Percentiles rank a stretch among this genome's conserved stretches.
Evolutionary conservation across 2,329 filamentous ascomycete genomes (phyloP).

Genomic region (Hirsutella rhossiliensis): DNA sequence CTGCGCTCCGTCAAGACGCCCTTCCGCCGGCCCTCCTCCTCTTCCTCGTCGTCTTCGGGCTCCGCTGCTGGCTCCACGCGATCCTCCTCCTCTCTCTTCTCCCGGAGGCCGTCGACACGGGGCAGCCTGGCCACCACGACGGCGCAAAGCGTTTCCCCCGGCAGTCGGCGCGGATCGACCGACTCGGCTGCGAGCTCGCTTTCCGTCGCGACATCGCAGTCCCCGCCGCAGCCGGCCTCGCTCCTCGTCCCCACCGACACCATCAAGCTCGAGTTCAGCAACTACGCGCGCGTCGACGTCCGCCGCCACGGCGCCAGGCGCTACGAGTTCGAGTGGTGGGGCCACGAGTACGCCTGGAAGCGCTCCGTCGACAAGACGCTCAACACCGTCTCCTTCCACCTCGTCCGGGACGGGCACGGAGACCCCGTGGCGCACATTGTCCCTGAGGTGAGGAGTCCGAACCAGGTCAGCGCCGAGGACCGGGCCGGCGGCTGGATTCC

Average conservation of each 20-base stretch:
- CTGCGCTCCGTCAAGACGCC: slow-evolving; percentile 30
- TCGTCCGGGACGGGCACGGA: slow-evolving; percentile 52
- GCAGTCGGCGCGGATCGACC: neutral
- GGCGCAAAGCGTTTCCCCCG: neutral
- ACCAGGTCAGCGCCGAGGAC: slow-evolving; percentile 60
- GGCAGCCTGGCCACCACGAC: neutral
- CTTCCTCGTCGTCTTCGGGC: slow-evolving; percentile 7
- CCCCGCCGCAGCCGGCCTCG: slow-evolving; percentile 13
- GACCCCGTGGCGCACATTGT: slow-evolving; percentile 69
- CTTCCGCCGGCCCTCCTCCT: slow-evolving; percentile 15
- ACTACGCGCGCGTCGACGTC: slow-evolving; percentile 87
- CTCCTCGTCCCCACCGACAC: slow-evolving; percentile 53
- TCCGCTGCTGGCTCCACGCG: neutral
- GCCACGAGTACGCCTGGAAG: slow-evolving; percentile 73
- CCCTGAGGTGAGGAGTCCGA: slow-evolving; percentile 61
- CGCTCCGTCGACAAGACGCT: slow-evolving; percentile 61
- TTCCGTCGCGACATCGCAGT: neutral
- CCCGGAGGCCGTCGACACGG: neutral
- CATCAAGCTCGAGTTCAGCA: slow-evolving; percentile 88
- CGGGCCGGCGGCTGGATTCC: slow-evolving; percentile 80
- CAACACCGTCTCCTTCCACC: slow-evolving; percentile 62
- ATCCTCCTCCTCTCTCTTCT: neutral
- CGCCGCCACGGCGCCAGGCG: slow-evolving; percentile 58
- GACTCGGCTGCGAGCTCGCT: neutral
- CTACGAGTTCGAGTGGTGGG: slow-evolving; percentile 95